These are phyloP conservation scores for Dactylonectria estremocensis DNA, from an alignment of 2,329 filamentous ascomycete species.

Conservation along the genomic window DNA sequence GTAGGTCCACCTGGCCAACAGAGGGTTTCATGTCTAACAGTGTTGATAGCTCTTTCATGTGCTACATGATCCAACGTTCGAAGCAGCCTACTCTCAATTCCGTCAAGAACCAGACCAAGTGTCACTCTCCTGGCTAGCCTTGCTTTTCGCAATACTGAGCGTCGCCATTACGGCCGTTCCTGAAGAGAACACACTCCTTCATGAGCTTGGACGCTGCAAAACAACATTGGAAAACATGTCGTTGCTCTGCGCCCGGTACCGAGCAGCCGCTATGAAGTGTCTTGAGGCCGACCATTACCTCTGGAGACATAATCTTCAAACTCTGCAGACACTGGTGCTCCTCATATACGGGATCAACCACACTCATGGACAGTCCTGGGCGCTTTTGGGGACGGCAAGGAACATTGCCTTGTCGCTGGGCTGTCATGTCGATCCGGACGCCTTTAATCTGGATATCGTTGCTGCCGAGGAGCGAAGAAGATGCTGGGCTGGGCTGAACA, in stretches of 20 bases:
- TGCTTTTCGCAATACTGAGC: slow-evolving; percentile 15
- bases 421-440: slow-evolving; percentile 28
- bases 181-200: background rate
- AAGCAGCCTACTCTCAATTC: slow-evolving; percentile 4
- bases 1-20: background rate
- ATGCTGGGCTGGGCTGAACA: slow-evolving; percentile 36
- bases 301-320: slow-evolving; percentile 33
- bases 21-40: background rate
- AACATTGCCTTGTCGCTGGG: slow-evolving; percentile 33
- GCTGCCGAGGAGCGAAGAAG: slow-evolving; percentile 31
- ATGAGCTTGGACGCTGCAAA: slow-evolving; percentile 8
- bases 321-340: slow-evolving; percentile 26
- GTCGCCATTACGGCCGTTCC: slow-evolving; percentile 10
- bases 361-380: slow-evolving; percentile 38
- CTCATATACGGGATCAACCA: slow-evolving; percentile 37
- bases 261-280: slow-evolving; percentile 33
- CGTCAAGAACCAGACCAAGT: slow-evolving; percentile 5
- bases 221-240: slow-evolving; percentile 23
- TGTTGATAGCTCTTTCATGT: slow-evolving; percentile 12
- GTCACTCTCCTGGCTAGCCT: slow-evolving; percentile 8
- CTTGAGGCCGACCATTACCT: slow-evolving; percentile 34
- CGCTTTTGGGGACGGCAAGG: slow-evolving; percentile 27
- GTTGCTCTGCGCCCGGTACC: slow-evolving; percentile 20
- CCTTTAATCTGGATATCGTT: slow-evolving; percentile 28
- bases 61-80: slow-evolving; percentile 16